Evolutionary conservation across 169 alveolate species (phyloP).

Genomic region (Amoebophrya sp.): DNA sequence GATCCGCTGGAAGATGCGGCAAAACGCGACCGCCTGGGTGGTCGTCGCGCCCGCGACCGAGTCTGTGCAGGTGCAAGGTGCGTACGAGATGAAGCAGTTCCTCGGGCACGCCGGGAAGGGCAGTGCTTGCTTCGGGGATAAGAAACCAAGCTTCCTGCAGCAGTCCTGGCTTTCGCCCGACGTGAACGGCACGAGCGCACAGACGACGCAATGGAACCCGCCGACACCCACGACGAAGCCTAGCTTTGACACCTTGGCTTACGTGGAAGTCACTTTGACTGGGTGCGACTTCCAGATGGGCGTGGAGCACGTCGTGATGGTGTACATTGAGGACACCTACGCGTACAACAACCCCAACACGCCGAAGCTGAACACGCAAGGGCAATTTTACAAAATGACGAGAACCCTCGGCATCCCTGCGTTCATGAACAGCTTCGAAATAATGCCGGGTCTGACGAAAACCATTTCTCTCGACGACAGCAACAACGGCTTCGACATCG

Average conservation of each 20-base stretch:
- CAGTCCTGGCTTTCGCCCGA: background rate
- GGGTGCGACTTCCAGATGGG: background rate
- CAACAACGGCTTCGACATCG: slow-evolving; percentile 21
- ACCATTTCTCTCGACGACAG: background rate
- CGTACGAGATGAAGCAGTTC: slow-evolving; percentile 13
- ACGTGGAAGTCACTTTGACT: background rate
- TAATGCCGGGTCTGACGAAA: background rate
- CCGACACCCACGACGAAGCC: background rate
- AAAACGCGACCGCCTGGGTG: background rate
- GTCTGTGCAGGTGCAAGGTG: background rate
- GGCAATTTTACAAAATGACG: background rate
- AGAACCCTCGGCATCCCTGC: background rate
- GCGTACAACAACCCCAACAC: background rate
- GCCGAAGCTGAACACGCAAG: background rate
- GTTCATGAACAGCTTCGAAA: background rate
- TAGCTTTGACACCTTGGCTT: background rate
- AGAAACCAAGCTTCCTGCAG: background rate
- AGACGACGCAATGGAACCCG: background rate
- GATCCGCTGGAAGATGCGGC: slow-evolving; percentile 15
- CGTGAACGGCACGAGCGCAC: background rate
- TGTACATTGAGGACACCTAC: slow-evolving; percentile 12
- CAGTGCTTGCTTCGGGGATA: background rate
- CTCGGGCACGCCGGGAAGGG: background rate
- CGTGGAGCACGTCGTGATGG: slow-evolving; percentile 1
- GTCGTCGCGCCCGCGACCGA: background rate